Evolutionary conservation across 768 basidiomycete genomes (phyloP).

Genomic region (Calocybe cyanea): DNA sequence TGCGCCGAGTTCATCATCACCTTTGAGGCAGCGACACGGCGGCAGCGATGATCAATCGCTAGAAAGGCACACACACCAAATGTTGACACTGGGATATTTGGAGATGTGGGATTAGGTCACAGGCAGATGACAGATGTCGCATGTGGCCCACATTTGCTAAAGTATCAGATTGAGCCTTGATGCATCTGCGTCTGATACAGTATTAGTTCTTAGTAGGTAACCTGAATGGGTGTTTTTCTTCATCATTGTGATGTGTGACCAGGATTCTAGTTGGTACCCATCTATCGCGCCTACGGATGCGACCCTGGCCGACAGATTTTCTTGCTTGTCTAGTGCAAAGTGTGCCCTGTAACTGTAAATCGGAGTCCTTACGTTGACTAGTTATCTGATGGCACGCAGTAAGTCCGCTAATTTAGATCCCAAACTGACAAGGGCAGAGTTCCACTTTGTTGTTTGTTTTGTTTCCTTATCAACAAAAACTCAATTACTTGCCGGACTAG

Average conservation of each 20-base stretch:
- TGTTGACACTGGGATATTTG: constrained; percentile 6
- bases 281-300: constrained; percentile 1
- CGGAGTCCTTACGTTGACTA: constrained; percentile 1
- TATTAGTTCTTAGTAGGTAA: too few species aligned
- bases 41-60: constrained; percentile 9
- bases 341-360: background rate
- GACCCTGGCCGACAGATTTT: constrained; percentile 6
- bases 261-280: constrained; percentile 4
- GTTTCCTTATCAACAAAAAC: too few species aligned
- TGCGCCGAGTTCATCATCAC: constrained; percentile 2
- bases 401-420: constrained; percentile 3
- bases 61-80: constrained; percentile 7
- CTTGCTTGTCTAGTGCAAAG: background rate
- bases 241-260: constrained; percentile 3
- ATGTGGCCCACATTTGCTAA: constrained; percentile 8
- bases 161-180: background rate
- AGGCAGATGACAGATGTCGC: constrained; percentile 7
- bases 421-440: background rate
- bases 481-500: too few species aligned
- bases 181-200: too few species aligned
- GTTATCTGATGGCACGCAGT: constrained; percentile 2
- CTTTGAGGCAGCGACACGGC: background rate
- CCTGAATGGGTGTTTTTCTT: constrained; percentile 3
- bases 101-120: constrained; percentile 1
- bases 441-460: too few species aligned